Evolutionary conservation across 345 rosid species (phyloP).

Genomic region (Arabidopsis thaliana): DNA sequence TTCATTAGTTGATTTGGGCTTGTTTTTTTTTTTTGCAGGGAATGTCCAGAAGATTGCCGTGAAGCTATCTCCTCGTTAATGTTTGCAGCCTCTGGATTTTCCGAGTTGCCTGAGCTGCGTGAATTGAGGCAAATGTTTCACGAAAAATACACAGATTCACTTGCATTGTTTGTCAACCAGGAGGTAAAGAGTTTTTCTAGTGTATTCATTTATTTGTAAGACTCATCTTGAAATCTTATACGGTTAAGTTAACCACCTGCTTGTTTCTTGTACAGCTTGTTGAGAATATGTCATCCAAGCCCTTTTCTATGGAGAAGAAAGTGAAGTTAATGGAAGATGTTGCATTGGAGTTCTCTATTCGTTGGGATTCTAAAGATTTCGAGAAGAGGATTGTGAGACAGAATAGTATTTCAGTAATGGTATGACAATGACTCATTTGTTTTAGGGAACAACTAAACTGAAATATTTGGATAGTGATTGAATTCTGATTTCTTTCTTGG

Average conservation of each 20-base stretch:
- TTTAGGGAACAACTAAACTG: conserved; percentile 4
- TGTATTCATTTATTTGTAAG: conserved; percentile 7
- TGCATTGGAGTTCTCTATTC: conserved; percentile 78
- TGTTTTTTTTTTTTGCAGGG: conserved; percentile 51
- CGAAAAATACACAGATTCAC: conserved; percentile 76
- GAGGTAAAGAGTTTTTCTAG: conserved; percentile 59
- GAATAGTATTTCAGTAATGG: conserved; percentile 52
- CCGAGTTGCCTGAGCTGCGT: conserved; percentile 89
- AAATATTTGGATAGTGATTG: conserved; percentile 15
- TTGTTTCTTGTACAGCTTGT: conserved; percentile 58
- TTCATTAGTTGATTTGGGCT: conserved; percentile 20
- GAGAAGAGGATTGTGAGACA: conserved; percentile 56
- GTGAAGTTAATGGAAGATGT: conserved; percentile 72
- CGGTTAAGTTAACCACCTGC: conserved; percentile 43
- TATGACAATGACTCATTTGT: conserved; percentile 34
- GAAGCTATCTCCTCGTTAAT: conserved; percentile 83
- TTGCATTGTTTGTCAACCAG: conserved; percentile 66
- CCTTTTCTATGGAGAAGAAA: conserved; percentile 66
- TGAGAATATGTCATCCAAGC: conserved; percentile 62
- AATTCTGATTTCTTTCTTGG: conserved; percentile 21
- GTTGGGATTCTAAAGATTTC: conserved; percentile 75
- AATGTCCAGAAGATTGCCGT: conserved; percentile 87
- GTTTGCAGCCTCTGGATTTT: conserved; percentile 94
- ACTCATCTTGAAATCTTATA: conserved; percentile 19
- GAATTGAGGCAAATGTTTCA: conserved; percentile 84